Evolutionary conservation across 352 stramenopile species (phyloP).

Genomic region (Saprolegnia parasitica): DNA sequence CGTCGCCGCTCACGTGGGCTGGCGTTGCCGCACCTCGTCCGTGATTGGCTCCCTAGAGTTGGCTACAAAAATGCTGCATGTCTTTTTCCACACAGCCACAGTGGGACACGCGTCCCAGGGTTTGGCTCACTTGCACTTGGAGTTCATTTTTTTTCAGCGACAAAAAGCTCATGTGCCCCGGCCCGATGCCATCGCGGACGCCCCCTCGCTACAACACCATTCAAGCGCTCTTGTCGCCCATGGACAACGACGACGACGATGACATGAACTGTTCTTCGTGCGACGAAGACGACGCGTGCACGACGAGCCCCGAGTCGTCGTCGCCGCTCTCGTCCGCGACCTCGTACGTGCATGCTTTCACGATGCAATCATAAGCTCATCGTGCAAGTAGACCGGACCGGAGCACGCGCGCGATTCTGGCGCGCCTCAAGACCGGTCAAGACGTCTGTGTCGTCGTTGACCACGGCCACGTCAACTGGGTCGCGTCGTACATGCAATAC

Average conservation of each 20-base stretch:
- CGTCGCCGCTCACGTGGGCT: background rate
- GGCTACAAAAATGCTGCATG: conserved; percentile 12
- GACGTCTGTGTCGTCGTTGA: conserved; percentile 25
- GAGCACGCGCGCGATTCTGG: background rate
- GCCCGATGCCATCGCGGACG: background rate
- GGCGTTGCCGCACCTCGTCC: background rate
- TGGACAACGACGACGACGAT: background rate
- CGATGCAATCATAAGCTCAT: conserved; percentile 4
- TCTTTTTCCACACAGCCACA: background rate
- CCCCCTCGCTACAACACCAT: background rate
- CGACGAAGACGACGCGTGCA: background rate
- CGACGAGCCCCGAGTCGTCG: background rate
- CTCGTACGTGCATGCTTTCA: too few relatives aligned
- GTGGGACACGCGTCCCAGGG: background rate
- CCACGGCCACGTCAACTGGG: conserved; percentile 18
- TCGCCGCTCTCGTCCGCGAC: background rate
- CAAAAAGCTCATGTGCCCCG: background rate
- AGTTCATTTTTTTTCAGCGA: background rate
- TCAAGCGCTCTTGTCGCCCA: background rate
- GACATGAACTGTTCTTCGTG: background rate
- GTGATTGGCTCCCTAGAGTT: background rate
- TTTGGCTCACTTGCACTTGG: background rate
- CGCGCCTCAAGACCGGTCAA: conserved; percentile 8
- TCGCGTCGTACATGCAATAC: conserved; percentile 16
- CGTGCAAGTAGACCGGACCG: background rate